Evolutionary conservation across 208 protist species (phyloP).

Genomic region (Leishmania guyanensis): DNA sequence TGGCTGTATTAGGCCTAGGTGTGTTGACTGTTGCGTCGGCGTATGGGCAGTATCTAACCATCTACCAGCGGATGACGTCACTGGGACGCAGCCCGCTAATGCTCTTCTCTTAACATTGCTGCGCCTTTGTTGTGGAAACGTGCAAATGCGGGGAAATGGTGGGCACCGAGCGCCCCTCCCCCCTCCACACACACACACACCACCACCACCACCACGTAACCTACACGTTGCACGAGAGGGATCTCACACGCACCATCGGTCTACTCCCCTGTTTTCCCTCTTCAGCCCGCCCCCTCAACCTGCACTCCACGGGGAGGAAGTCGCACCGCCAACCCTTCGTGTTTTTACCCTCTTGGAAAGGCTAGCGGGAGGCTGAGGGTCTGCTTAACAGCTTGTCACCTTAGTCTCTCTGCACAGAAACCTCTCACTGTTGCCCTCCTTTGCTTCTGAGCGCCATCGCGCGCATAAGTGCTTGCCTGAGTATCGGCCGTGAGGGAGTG

Average conservation of each 20-base stretch:
- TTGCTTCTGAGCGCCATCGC: neutral
- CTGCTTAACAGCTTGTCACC: neutral
- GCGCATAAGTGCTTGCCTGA: neutral
- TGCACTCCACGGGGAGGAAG: neutral
- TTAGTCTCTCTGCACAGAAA: neutral
- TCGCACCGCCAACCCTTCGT: neutral
- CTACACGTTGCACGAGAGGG: neutral
- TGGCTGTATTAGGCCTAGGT: slow-evolving; percentile 27
- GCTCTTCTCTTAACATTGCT: slow-evolving; percentile 9
- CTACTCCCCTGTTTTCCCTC: no score
- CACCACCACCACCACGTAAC: no score
- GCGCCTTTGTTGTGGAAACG: neutral
- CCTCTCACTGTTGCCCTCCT: neutral
- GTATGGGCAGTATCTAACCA: slow-evolving; percentile 50
- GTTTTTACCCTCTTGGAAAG: neutral
- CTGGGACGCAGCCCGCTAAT: slow-evolving; percentile 19
- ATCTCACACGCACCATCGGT: neutral
- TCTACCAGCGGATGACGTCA: slow-evolving; percentile 47
- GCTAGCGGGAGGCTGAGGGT: neutral
- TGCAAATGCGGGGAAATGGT: neutral
- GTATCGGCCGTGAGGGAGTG: neutral
- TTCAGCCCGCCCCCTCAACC: neutral
- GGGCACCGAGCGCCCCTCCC: neutral
- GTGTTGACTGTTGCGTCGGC: slow-evolving; percentile 20
- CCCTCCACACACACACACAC: neutral